Evolutionary conservation across 2,329 filamentous ascomycete genomes (phyloP).

Genomic region (Xylariaceae sp.): DNA sequence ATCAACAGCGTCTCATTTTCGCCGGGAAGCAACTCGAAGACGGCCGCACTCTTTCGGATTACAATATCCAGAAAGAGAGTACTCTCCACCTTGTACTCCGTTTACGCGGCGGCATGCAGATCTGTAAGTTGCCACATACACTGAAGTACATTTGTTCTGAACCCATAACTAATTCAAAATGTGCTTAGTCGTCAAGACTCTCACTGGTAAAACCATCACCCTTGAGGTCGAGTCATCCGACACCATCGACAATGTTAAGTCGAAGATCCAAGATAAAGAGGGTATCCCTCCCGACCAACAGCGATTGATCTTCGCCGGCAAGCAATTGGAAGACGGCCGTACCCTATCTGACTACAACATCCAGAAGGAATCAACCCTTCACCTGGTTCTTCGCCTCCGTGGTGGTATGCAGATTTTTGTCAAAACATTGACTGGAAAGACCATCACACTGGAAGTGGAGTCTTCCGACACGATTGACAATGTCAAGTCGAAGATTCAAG

Average conservation of each 20-base stretch:
- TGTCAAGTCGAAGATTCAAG: slow-evolving; percentile 89
- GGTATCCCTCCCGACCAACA: slow-evolving; percentile 95
- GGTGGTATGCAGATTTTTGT: slow-evolving; percentile 90
- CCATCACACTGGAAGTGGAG: slow-evolving; percentile 88
- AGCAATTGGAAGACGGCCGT: slow-evolving; percentile 92
- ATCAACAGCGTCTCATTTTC: slow-evolving; percentile 81
- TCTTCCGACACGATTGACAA: slow-evolving; percentile 90
- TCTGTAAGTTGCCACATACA: slow-evolving; percentile 47
- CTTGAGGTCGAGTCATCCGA: slow-evolving; percentile 85
- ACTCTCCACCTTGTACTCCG: slow-evolving; percentile 73
- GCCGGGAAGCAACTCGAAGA: slow-evolving; percentile 52
- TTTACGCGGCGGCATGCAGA: slow-evolving; percentile 62
- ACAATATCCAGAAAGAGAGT: slow-evolving; percentile 59
- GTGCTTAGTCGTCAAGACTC: slow-evolving; percentile 64
- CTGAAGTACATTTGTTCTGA: not conserved
- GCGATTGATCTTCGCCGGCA: slow-evolving; percentile 91
- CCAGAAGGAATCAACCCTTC: slow-evolving; percentile 85
- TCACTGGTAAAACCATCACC: slow-evolving; percentile 94
- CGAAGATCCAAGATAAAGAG: slow-evolving; percentile 97
- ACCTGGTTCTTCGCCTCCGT: slow-evolving; percentile 80
- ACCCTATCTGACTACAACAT: slow-evolving; percentile 93
- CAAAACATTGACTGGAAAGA: slow-evolving; percentile 87
- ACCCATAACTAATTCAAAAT: slow-evolving; percentile 6
- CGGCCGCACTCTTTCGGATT: slow-evolving; percentile 49
- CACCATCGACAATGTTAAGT: slow-evolving; percentile 95